These are phyloP conservation scores for Zygnema circumcarinatum DNA, from an alignment of 139 green algal genomes.

Conservation along the genomic window DNA sequence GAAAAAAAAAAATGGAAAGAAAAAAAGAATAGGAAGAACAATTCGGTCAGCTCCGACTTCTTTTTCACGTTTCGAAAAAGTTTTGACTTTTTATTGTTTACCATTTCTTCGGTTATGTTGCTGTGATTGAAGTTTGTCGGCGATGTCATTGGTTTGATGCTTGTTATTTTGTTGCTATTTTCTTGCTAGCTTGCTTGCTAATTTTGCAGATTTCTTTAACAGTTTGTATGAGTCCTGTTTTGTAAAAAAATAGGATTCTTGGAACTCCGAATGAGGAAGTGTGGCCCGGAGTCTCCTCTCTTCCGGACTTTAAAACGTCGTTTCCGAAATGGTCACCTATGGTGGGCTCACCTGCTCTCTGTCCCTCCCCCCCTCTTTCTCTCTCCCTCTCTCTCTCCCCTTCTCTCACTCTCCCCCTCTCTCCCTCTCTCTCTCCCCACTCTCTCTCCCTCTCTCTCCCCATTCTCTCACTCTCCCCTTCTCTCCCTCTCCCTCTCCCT, in stretches of 20 bases:
- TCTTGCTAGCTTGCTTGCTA: no score
- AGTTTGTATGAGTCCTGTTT: not conserved
- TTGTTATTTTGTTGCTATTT: no score
- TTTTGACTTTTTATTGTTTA: no score
- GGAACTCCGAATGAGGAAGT: conserved; percentile 65
- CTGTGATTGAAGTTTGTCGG: no score
- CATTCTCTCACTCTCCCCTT: no score
- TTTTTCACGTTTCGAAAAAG: not conserved
- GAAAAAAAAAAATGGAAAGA: not conserved
- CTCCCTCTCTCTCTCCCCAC: not conserved
- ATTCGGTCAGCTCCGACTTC: not conserved
- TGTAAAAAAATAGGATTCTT: conserved; percentile 32
- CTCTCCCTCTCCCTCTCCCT: no score
- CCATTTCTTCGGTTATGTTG: no score
- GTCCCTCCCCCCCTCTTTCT: not conserved
- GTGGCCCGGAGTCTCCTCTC: conserved; percentile 63
- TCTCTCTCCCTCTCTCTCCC: not conserved
- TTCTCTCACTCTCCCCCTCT: no score
- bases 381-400: not conserved
- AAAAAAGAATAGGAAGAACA: not conserved
- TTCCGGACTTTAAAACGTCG: conserved; percentile 64
- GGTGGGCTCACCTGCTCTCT: conserved; percentile 1
- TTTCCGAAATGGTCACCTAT: conserved; percentile 66
- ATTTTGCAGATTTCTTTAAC: no score
- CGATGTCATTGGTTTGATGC: no score